Conservation (phyloP, 2,329 filamentous ascomycete species). For the Endothia cerciana region DNA sequence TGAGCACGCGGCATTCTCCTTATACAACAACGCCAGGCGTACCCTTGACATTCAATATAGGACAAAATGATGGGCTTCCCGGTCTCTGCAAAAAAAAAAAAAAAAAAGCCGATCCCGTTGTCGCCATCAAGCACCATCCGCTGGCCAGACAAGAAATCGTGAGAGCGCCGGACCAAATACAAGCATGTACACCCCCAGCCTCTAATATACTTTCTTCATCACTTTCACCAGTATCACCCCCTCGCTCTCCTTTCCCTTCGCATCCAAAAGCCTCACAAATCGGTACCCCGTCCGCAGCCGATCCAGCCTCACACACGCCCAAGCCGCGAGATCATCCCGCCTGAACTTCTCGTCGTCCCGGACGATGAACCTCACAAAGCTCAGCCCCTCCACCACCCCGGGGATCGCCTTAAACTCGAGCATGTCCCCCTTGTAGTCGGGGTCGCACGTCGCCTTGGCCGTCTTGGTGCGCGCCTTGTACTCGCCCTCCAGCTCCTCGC, state of each 20-base stretch:
- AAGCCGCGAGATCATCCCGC: conserved; percentile 76
- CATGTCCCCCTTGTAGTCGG: conserved; percentile 64
- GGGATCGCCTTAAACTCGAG: conserved; percentile 60
- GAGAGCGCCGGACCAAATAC: background rate
- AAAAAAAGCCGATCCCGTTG: background rate
- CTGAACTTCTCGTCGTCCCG: conserved; percentile 82
- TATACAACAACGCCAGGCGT: background rate
- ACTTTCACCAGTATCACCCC: conserved; percentile 77
- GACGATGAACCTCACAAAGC: conserved; percentile 81
- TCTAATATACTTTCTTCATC: conserved; percentile 55
- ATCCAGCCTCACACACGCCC: conserved; percentile 88
- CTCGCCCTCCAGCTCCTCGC: conserved; percentile 59
- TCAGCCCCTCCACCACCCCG: conserved; percentile 68
- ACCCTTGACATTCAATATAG: background rate
- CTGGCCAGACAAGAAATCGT: background rate
- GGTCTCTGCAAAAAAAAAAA: background rate
- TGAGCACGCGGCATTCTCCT: too few relatives aligned
- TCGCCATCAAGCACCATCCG: background rate
- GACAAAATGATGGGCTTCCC: background rate
- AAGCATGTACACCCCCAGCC: too few relatives aligned
- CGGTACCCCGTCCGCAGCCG: conserved; percentile 75
- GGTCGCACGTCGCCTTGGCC: conserved; percentile 56
- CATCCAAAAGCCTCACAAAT: conserved; percentile 76
- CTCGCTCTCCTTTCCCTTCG: conserved; percentile 65
- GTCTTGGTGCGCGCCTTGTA: conserved; percentile 60